Conservation (phyloP, 345 rosid species). For the Rhodomyrtus tomentosa region DNA sequence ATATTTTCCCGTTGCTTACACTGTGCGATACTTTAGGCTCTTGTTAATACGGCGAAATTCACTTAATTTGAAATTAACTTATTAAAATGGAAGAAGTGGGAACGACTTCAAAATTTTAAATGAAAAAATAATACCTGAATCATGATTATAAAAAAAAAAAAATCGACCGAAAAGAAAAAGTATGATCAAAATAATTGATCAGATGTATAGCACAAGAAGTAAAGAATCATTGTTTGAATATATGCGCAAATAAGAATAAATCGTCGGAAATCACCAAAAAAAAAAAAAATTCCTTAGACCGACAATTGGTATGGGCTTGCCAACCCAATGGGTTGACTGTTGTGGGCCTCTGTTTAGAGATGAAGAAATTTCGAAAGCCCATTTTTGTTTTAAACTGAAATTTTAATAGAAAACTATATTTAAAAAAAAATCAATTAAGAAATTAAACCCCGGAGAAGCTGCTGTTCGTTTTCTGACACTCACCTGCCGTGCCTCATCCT, state of each 20-base stretch:
- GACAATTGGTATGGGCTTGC: neutral
- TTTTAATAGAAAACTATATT: too few relatives aligned
- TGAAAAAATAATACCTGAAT: neutral
- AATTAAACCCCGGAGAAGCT: neutral
- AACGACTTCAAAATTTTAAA: neutral
- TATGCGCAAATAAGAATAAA: too few relatives aligned
- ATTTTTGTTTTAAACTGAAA: neutral
- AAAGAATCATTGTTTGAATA: neutral
- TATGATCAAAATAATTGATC: neutral
- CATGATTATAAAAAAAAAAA: neutral
- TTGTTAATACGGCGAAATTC: accelerated
- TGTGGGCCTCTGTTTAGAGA: neutral
- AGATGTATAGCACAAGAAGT: neutral
- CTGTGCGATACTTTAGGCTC: neutral
- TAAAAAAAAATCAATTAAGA: neutral
- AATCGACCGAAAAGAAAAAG: too few relatives aligned
- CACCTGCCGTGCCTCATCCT: neutral
- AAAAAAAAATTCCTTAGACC: neutral
- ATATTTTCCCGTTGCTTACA: neutral
- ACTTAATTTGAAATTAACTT: neutral
- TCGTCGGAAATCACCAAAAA: too few relatives aligned
- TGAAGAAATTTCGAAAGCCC: neutral
- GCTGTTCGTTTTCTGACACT: neutral
- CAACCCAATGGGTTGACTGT: neutral
- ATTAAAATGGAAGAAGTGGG: neutral